Percentiles rank a stretch among this genome's conserved stretches.
phyloP scores from a whole-genome alignment of 2,329 filamentous ascomycete species.

The Harringtonia lauricola region DNA sequence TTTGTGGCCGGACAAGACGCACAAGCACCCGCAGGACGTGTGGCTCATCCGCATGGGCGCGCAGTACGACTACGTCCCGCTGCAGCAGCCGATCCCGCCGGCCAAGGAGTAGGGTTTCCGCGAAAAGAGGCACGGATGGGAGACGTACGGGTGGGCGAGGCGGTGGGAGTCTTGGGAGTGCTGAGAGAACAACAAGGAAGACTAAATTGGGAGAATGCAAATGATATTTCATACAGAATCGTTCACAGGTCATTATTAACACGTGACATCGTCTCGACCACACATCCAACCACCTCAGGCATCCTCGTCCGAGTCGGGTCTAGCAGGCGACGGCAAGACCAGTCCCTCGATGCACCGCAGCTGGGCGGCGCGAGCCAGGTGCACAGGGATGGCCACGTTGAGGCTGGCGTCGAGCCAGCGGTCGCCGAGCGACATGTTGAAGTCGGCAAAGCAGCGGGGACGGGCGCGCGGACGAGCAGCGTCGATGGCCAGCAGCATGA shows the following conservation, averaged over 20 bases:
- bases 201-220: not conserved
- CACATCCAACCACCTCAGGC: too few relatives aligned
- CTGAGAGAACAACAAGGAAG: too few relatives aligned
- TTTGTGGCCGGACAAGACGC: constrained; percentile 28
- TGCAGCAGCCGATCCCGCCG: constrained; percentile 29
- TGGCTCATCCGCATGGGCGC: constrained; percentile 35
- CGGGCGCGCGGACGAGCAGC: constrained; percentile 11
- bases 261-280: not conserved
- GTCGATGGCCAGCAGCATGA: constrained; percentile 32
- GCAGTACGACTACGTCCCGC: constrained; percentile 37
- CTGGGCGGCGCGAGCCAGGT: constrained; percentile 18
- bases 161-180: too few relatives aligned
- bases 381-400: constrained; percentile 23
- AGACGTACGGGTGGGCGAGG: not conserved
- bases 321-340: constrained; percentile 4
- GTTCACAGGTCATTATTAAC: not conserved
- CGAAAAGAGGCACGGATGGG: not conserved
- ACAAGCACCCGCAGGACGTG: constrained; percentile 26
- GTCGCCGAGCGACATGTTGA: constrained; percentile 20
- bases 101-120: constrained; percentile 29
- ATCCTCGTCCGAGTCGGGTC: constrained; percentile 7
- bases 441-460: constrained; percentile 19
- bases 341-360: constrained; percentile 8
- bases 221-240: too few relatives aligned
- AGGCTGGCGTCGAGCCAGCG: constrained; percentile 25